These are phyloP conservation scores for Diaporthe amygdali DNA, from an alignment of 2,329 filamentous ascomycete genomes.

Conservation along the genomic window DNA sequence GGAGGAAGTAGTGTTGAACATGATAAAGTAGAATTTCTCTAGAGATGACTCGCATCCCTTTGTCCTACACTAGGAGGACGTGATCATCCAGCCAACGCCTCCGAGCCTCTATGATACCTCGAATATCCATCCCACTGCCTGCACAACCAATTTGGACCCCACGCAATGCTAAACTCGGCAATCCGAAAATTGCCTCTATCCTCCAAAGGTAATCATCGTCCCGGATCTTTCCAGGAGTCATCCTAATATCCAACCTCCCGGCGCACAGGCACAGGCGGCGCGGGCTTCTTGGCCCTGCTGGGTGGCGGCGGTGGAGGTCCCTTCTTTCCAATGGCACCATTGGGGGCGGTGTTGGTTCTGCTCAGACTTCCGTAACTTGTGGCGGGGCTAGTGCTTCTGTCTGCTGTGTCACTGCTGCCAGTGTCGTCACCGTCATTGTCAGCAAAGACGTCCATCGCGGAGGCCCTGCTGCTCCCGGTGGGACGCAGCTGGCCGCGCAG, in stretches of 20 bases:
- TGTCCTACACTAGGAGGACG: not conserved
- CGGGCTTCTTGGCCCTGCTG: conserved; percentile 58
- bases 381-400: conserved; percentile 59
- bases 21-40: not conserved
- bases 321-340: conserved; percentile 33
- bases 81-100: not conserved
- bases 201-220: not conserved
- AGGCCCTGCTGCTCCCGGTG: conserved; percentile 43
- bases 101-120: not conserved
- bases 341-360: conserved; percentile 47
- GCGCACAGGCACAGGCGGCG: conserved; percentile 55
- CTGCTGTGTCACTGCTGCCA: conserved; percentile 55
- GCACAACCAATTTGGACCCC: not conserved
- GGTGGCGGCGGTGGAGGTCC: conserved; percentile 53
- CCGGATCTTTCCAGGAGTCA: not conserved
- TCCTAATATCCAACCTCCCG: conserved; percentile 36
- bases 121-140: not conserved
- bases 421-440: conserved; percentile 55
- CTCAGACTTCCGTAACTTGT: conserved; percentile 62
- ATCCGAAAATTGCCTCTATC: not conserved
- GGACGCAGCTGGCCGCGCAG: conserved; percentile 52
- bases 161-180: not conserved
- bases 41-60: not conserved
- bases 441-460: conserved; percentile 50
- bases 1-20: not conserved